A percentile compares a stretch with the other conserved stretches of the same genome.
These are phyloP conservation scores for Fusarium austroafricanum DNA, from an alignment of 2,329 filamentous ascomycete genomes.

Conservation along the genomic window DNA sequence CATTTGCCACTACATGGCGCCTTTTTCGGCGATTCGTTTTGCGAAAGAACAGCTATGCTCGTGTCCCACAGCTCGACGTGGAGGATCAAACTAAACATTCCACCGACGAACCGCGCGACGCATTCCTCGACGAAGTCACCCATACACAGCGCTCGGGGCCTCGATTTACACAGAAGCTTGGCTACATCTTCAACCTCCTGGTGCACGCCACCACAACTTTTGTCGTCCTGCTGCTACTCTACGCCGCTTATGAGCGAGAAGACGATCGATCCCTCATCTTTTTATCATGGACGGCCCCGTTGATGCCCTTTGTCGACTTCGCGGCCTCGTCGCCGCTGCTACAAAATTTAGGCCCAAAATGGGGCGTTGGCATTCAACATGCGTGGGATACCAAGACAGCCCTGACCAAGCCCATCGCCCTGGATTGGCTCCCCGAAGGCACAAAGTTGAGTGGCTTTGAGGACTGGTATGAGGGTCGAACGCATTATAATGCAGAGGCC, in stretches of 20 bases:
- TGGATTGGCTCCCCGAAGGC: constrained; percentile 46
- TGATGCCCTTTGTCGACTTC: constrained; percentile 52
- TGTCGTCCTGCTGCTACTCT: constrained; percentile 29
- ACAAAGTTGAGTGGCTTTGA: constrained; percentile 38
- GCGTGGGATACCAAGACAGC: constrained; percentile 48
- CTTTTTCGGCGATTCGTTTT: constrained; percentile 5
- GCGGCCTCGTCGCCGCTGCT: constrained; percentile 44
- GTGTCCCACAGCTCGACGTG: constrained; percentile 43
- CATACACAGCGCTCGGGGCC: background rate
- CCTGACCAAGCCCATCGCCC: constrained; percentile 33
- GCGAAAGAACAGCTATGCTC: constrained; percentile 18
- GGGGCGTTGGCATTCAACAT: constrained; percentile 34
- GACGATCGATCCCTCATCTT: constrained; percentile 48
- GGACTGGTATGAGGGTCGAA: constrained; percentile 45
- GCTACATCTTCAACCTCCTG: background rate
- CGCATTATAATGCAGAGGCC: constrained; percentile 51
- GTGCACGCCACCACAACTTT: background rate
- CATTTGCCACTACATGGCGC: constrained; percentile 19
- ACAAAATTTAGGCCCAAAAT: constrained; percentile 37
- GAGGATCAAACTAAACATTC: constrained; percentile 16
- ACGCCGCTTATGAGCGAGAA: constrained; percentile 43
- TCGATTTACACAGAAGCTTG: background rate
- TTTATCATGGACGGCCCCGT: constrained; percentile 51
- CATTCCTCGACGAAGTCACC: background rate
- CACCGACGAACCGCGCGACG: background rate